phyloP scores from a whole-genome alignment of 2,329 filamentous ascomycete genomes.

The Nemania sp. region DNA sequence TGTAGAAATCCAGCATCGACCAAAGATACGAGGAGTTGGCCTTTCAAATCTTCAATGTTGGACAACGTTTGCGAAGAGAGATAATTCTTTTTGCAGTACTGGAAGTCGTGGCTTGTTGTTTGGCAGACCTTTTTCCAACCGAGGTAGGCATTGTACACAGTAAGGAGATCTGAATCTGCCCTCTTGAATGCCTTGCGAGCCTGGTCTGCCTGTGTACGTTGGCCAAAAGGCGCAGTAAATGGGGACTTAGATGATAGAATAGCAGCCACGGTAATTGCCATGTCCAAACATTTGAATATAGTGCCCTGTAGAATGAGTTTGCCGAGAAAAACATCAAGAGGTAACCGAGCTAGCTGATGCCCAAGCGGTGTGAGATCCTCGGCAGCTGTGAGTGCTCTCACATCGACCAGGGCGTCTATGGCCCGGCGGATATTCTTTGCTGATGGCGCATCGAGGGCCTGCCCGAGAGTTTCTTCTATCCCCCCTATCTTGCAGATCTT shows the following conservation, averaged over 20 bases:
- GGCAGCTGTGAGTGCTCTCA: slow-evolving; percentile 77
- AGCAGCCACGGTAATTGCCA: slow-evolving; percentile 86
- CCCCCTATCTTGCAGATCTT: slow-evolving; percentile 97
- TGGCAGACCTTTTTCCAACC: slow-evolving; percentile 85
- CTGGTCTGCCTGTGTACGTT: slow-evolving; percentile 78
- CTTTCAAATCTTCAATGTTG: slow-evolving; percentile 95
- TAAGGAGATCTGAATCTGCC: slow-evolving; percentile 89
- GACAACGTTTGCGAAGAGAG: slow-evolving; percentile 83
- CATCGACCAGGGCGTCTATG: slow-evolving; percentile 90
- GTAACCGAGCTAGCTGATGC: slow-evolving; percentile 81
- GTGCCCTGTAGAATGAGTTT: slow-evolving; percentile 88
- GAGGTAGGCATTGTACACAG: slow-evolving; percentile 89
- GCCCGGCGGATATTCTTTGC: slow-evolving; percentile 91
- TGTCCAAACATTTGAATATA: slow-evolving; percentile 89
- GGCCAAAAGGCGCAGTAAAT: slow-evolving; percentile 84
- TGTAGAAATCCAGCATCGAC: slow-evolving; percentile 83
- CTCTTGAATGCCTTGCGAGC: slow-evolving; percentile 78
- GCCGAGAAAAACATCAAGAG: slow-evolving; percentile 90
- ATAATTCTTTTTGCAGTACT: slow-evolving; percentile 95
- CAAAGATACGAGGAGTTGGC: slow-evolving; percentile 82
- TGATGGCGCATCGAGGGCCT: slow-evolving; percentile 87
- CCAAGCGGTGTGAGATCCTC: slow-evolving; percentile 90
- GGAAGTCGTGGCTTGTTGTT: slow-evolving; percentile 73
- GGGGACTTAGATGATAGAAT: slow-evolving; percentile 94
- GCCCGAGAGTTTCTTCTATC: slow-evolving; percentile 85